Evolutionary conservation across 306 rosid species (phyloP).

Genomic region (Begonia peltatifolia): DNA sequence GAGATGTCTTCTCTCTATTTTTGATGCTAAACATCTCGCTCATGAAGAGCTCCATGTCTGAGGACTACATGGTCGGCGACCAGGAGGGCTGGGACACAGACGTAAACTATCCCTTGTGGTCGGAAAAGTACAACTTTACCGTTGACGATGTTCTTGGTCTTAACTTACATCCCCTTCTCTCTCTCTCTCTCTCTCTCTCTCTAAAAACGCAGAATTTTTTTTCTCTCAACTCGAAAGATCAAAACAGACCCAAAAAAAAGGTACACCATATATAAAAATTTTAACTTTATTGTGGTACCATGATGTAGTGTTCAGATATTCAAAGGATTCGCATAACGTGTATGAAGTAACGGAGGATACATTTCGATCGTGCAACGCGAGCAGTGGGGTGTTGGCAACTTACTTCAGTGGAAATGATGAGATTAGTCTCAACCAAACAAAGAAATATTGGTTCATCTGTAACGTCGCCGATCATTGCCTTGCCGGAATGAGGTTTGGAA

Average conservation of each 20-base stretch:
- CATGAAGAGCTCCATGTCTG: slow-evolving; percentile 6
- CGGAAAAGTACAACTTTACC: slow-evolving; percentile 11
- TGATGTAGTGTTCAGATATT: slow-evolving; percentile 22
- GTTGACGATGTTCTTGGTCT: slow-evolving; percentile 22
- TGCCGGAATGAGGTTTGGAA: slow-evolving; percentile 22
- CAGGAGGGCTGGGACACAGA: slow-evolving; percentile 20
- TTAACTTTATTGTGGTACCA: not conserved
- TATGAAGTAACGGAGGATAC: slow-evolving; percentile 18
- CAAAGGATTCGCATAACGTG: slow-evolving; percentile 16
- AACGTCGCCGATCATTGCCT: slow-evolving; percentile 22
- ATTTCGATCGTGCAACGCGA: slow-evolving; percentile 20
- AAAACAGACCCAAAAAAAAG: no score
- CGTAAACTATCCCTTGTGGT: slow-evolving; percentile 17
- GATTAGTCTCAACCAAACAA: slow-evolving; percentile 16
- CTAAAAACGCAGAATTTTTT: no score
- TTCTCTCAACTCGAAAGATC: not conserved
- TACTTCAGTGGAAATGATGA: slow-evolving; percentile 23
- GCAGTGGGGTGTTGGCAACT: slow-evolving; percentile 15
- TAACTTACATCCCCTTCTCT: not conserved
- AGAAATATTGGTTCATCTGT: slow-evolving; percentile 28
- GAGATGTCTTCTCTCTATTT: not conserved
- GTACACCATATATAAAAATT: no score
- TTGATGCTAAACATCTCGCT: not conserved
- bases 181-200: no score
- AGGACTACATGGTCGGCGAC: slow-evolving; percentile 20